Base-by-base conservation (phyloP, 495 filamentous ascomycete genomes). In the Chaetomium fimeti region DNA sequence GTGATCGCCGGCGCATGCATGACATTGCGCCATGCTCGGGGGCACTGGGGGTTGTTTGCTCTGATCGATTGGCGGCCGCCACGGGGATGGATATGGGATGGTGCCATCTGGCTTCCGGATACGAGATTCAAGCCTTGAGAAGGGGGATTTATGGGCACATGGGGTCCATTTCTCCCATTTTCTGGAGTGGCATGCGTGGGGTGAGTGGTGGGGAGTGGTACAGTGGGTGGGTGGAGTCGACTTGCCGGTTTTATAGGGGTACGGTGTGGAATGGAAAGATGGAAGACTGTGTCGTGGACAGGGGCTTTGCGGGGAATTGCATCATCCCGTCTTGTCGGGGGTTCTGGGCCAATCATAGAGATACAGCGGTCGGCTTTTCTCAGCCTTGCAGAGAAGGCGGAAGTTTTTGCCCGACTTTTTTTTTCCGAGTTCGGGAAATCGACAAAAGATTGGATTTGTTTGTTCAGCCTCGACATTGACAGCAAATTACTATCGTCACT, bases 351-450 rank as follows among this genome's bases (percentile, higher is more conserved):
- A 58, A 58, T 64, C 3, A 36, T 15, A 28, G 2, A 9, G 24
- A 12, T n/a, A 2, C 11, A 7, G 16, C 5, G 18, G 20, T 57
- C 28, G 28, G 13, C 29, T 8, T 22, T 27, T n/a, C 32, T 54
- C 57, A 65, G 63, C 63, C 63, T 65, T 65, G 63, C 57, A 60
- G 48, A 53, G 27, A 55, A 65, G 63, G 63, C 63, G 48, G 24
- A 36, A 2, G 24, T 32, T 57, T 62, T 22, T 22, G 7, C 24
- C 4, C 24, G 6, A 38, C 16, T 60, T 48, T 54, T 54, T 53
- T 16, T 36, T 47, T 4, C 36, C 24, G 15, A 27, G 3, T 27
- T 1, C 3, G 5, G 18, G 9, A 7, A 24, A 28, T 48, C 8
- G 3, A n/a, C n/a, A n/a, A n/a, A n/a, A n/a, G n/a, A n/a, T n/a